phyloP scores from a whole-genome alignment of 257 asterid genomes.

The Gentiana macrophylla region DNA sequence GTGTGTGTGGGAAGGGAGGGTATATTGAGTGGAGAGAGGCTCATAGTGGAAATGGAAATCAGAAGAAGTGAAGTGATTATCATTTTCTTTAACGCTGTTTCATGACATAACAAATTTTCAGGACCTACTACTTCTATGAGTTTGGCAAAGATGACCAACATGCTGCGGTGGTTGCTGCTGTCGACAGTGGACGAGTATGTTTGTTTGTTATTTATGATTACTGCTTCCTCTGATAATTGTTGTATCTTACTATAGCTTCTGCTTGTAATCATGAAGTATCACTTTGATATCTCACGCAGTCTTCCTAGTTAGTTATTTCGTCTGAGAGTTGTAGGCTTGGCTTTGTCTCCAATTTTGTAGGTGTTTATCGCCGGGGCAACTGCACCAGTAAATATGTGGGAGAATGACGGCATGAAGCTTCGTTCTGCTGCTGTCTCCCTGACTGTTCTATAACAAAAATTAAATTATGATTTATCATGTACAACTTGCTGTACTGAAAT shows the following conservation, averaged over 20 bases:
- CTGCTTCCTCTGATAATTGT: no score
- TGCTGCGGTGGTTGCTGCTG: conserved; percentile 77
- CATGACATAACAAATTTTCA: conserved; percentile 19
- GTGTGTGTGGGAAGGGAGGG: no score
- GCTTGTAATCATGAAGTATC: not conserved
- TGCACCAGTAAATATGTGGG: conserved; percentile 77
- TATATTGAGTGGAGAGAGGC: no score
- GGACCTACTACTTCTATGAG: conserved; percentile 92
- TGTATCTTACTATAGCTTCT: not conserved
- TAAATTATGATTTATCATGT: no score
- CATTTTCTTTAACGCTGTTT: not conserved
- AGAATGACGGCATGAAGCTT: conserved; percentile 56
- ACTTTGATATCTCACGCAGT: not conserved
- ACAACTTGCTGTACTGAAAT: no score
- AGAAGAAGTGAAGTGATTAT: no score
- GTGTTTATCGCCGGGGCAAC: conserved; percentile 73
- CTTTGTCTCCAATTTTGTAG: conserved; percentile 17
- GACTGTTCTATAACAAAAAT: conserved; percentile 26
- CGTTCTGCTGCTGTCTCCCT: conserved; percentile 92
- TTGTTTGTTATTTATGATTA: not conserved
- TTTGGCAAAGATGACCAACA: conserved; percentile 60
- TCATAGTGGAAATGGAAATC: no score
- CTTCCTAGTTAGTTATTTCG: not conserved
- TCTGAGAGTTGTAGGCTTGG: not conserved
- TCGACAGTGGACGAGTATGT: conserved; percentile 70